Evolutionary conservation across 768 basidiomycete genomes (phyloP).

Genomic region (Lactifluus rugatus): DNA sequence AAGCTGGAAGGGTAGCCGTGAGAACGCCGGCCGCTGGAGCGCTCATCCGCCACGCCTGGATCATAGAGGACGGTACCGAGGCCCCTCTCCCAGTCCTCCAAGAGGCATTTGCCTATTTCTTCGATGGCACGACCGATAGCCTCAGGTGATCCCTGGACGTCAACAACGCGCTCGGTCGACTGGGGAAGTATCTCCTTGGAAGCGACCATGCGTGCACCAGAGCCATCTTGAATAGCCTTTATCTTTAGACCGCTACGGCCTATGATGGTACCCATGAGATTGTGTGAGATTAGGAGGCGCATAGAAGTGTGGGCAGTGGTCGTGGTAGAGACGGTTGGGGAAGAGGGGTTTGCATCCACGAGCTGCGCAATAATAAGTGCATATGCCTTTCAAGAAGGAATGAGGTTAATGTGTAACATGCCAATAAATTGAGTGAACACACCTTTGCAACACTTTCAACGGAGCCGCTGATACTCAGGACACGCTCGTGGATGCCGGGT

Average conservation of each 20-base stretch:
- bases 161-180: slow-evolving; percentile 97
- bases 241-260: slow-evolving; percentile 95
- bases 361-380: slow-evolving; percentile 90
- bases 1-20: slow-evolving; percentile 44
- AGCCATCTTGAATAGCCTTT: slow-evolving; percentile 95
- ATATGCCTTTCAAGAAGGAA: slow-evolving; percentile 57
- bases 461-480: slow-evolving; percentile 86
- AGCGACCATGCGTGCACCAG: slow-evolving; percentile 96
- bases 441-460: slow-evolving; percentile 93
- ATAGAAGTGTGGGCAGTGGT: slow-evolving; percentile 69
- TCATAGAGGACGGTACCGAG: slow-evolving; percentile 93
- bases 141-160: slow-evolving; percentile 91
- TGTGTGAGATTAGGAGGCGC: slow-evolving; percentile 96
- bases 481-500: slow-evolving; percentile 93
- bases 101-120: slow-evolving; percentile 90
- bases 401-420: slow-evolving; percentile 6
- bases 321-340: slow-evolving; percentile 58
- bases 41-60: slow-evolving; percentile 77
- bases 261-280: slow-evolving; percentile 98
- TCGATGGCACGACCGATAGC: slow-evolving; percentile 87
- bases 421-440: slow-evolving; percentile 19
- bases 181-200: slow-evolving; percentile 99
- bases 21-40: slow-evolving; percentile 40
- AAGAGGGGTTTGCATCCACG: slow-evolving; percentile 69
- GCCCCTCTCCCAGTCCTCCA: slow-evolving; percentile 96